Percentiles rank a stretch among this genome's conserved stretches.
phyloP scores from a whole-genome alignment of 768 basidiomycete species.

The Tricholoma saponaceum region DNA sequence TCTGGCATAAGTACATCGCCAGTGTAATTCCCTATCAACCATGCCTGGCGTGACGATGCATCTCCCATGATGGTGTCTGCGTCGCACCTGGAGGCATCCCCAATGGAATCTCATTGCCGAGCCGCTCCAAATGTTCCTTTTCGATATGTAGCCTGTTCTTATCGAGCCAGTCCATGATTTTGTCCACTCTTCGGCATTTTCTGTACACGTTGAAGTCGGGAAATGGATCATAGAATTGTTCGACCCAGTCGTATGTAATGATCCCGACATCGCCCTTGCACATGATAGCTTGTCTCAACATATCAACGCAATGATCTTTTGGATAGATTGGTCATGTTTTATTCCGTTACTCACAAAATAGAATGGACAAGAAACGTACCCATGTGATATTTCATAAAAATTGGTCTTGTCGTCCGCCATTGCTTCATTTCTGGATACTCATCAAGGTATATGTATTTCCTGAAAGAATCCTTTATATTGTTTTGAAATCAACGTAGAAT shows the following conservation, averaged over 20 bases:
- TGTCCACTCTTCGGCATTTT: neutral
- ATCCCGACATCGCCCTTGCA: too few species aligned
- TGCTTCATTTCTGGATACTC: neutral
- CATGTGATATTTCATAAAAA: neutral
- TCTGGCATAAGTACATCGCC: neutral
- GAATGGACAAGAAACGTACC: neutral
- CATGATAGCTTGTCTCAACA: too few species aligned
- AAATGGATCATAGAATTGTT: neutral
- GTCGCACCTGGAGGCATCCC: neutral
- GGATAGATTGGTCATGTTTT: neutral
- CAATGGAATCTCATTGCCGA: neutral
- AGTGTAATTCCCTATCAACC: neutral
- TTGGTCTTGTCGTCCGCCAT: neutral
- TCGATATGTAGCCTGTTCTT: neutral
- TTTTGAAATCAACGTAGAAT: neutral
- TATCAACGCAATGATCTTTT: too few species aligned
- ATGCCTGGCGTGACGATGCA: neutral
- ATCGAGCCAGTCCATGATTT: too few species aligned
- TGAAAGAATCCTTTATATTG: neutral
- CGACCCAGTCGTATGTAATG: too few species aligned
- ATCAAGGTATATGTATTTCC: neutral
- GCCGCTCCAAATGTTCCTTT: neutral
- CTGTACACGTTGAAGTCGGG: neutral
- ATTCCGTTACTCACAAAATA: neutral
- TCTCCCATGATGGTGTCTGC: neutral